These are phyloP conservation scores for Elsinoe ampelina DNA, from an alignment of 2,329 filamentous ascomycete genomes.

Conservation along the genomic window DNA sequence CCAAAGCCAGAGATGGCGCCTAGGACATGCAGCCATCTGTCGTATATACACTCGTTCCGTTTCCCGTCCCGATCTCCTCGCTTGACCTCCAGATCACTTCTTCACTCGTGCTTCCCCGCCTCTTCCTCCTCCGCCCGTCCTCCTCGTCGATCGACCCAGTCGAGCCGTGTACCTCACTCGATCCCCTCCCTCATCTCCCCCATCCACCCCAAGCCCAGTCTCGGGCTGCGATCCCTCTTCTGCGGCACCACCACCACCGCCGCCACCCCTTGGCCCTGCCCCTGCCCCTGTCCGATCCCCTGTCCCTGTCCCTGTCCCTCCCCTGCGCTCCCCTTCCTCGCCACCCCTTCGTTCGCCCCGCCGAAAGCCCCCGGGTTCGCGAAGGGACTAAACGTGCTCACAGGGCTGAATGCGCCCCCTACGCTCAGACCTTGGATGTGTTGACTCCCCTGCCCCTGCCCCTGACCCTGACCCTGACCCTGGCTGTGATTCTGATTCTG, in stretches of 20 bases:
- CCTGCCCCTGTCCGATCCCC: not conserved
- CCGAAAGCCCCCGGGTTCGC: not conserved
- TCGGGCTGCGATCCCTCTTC: conserved; percentile 1
- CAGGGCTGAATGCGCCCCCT: not conserved
- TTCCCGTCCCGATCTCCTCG: not conserved
- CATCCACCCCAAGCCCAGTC: conserved; percentile 8
- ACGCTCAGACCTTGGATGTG: not conserved
- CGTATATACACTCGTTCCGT: not conserved
- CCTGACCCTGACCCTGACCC: not conserved
- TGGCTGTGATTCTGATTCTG: not conserved
- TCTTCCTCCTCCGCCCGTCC: not conserved
- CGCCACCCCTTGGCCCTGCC: too few species aligned
- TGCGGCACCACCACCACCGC: not conserved
- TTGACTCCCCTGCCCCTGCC: not conserved
- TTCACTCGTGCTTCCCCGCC: too few species aligned
- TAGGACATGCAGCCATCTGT: not conserved
- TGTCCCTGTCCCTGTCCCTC: not conserved
- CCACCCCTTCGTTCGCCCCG: not conserved
- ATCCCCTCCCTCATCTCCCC: conserved; percentile 11
- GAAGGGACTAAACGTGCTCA: conserved; percentile 4
- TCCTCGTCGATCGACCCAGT: too few species aligned
- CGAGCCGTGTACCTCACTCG: not conserved
- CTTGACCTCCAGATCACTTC: not conserved
- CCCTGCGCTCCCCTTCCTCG: not conserved
- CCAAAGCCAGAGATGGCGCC: not conserved